Evolutionary conservation across 768 basidiomycete genomes (phyloP).

Genomic region (Pleurotus platypus): DNA sequence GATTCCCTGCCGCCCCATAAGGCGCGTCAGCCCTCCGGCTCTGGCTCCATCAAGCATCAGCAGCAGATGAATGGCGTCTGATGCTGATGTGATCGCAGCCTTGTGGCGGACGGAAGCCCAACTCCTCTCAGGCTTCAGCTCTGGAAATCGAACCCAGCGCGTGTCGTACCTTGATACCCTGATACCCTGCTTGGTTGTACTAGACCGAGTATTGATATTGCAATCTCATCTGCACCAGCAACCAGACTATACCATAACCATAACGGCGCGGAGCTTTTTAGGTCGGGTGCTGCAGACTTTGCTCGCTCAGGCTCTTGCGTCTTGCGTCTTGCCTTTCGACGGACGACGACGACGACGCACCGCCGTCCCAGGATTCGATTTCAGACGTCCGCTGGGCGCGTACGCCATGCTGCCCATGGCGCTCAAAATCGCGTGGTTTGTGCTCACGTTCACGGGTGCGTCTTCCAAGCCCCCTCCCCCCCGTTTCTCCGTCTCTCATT

Average conservation of each 20-base stretch:
- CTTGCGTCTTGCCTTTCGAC: too few species aligned
- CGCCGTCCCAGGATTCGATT: not conserved
- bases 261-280: too few species aligned
- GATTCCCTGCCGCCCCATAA: too few species aligned
- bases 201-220: not conserved
- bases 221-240: not conserved
- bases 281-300: too few species aligned
- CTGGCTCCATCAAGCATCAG: too few species aligned
- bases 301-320: too few species aligned
- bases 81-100: conserved; percentile 6
- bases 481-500: too few species aligned
- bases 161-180: conserved; percentile 1
- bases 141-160: not conserved
- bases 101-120: conserved; percentile 1
- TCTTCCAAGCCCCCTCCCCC: not conserved
- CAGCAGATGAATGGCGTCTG: conserved; percentile 1
- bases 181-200: not conserved
- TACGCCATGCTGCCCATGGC: conserved; percentile 49
- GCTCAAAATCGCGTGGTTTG: conserved; percentile 57
- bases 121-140: not conserved
- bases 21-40: too few species aligned
- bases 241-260: too few species aligned
- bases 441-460: conserved; percentile 52
- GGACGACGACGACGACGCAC: too few species aligned
- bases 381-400: not conserved